Base-by-base conservation (phyloP, 257 asterid genomes). In the Thymus quinquecostatus region DNA sequence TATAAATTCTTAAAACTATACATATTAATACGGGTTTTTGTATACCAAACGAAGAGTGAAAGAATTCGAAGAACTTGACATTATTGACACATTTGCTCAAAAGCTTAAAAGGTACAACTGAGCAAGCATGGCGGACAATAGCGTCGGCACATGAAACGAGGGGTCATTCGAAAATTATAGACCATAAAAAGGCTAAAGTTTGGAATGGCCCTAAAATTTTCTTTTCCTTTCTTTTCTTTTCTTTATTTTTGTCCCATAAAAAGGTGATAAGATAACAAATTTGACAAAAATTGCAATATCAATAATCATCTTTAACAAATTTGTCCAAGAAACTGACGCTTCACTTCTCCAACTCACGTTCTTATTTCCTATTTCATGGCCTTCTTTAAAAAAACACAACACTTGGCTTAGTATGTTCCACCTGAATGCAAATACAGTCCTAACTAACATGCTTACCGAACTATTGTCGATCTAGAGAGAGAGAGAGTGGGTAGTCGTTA, bases 311-410 rank as follows among this genome's bases (percentile, higher is more conserved):
- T 59, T 3, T 65, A 21, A 21, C 21, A 21, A 21, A 21, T 55
- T 33, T 73, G 75, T 66, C 77, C 71, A 77, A 73, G 28, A 66
- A 79, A 60, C 76, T 55, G 82, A 74, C 84, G 75, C 59, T 8
- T 45, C 70, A 66, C 71, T 59, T 38, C 62, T 71, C 60, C 49
- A 47, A 43, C 56, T 64, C 56, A 47, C 10, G 62, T 40, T 28
- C 61, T 10, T 36, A 45, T 36, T 70, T 57, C 56, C 7, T 44
- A 75, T 55, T 33, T 41, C 36, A 54, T 60, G 75, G 10, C 68
- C 72, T 49, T n/a, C 56, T 43, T 55, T 66, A 12, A 53, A 60
- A 60, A 27, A 0, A 30, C 9, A 9, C n/a, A 0, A 30, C 9
- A 9, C n/a, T 59, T 34, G 49, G 43, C 10, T 71, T 44, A 11